Evolutionary conservation across 495 filamentous ascomycete species (phyloP).

Genomic region (Durotheca rogersii): DNA sequence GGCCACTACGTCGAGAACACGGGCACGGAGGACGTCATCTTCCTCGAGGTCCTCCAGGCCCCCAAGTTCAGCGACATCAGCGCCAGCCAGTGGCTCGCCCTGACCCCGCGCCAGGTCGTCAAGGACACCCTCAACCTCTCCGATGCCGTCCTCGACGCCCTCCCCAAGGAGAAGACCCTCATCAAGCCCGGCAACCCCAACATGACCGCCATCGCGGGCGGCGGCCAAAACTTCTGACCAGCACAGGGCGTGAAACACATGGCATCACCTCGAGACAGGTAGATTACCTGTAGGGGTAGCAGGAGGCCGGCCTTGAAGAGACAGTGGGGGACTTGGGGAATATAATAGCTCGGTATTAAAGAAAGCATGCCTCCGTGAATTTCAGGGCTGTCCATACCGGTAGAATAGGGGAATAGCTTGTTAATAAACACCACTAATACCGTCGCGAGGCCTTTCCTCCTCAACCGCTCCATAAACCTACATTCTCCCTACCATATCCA

Average conservation of each 20-base stretch:
- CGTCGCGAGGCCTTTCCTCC: no score
- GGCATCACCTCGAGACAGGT: no score
- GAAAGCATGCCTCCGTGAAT: no score
- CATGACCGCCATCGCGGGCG: slow-evolving; percentile 34
- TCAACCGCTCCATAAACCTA: no score
- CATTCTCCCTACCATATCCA: no score
- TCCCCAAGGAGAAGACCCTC: slow-evolving; percentile 64
- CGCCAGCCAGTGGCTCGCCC: slow-evolving; percentile 64
- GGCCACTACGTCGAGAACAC: slow-evolving; percentile 77
- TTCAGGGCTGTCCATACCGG: no score
- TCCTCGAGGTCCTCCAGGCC: slow-evolving; percentile 70
- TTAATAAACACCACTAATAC: no score
- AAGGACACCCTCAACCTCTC: slow-evolving; percentile 62
- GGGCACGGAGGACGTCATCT: slow-evolving; percentile 64
- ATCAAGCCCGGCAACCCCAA: slow-evolving; percentile 52
- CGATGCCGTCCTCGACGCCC: slow-evolving; percentile 50
- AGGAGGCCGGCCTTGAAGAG: no score
- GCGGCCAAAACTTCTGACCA: slow-evolving; percentile 11
- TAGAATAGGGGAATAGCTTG: no score
- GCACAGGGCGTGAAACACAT: no score
- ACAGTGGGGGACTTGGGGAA: neutral
- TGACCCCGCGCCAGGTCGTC: slow-evolving; percentile 64
- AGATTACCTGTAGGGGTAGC: no score
- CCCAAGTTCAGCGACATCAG: slow-evolving; percentile 63
- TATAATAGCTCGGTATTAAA: no score